A percentile compares a stretch with the other conserved stretches of the same genome.
Evolutionary conservation across 1,284 basidiomycete genomes (phyloP).

Genomic region (Tylopilus orsonianus): DNA sequence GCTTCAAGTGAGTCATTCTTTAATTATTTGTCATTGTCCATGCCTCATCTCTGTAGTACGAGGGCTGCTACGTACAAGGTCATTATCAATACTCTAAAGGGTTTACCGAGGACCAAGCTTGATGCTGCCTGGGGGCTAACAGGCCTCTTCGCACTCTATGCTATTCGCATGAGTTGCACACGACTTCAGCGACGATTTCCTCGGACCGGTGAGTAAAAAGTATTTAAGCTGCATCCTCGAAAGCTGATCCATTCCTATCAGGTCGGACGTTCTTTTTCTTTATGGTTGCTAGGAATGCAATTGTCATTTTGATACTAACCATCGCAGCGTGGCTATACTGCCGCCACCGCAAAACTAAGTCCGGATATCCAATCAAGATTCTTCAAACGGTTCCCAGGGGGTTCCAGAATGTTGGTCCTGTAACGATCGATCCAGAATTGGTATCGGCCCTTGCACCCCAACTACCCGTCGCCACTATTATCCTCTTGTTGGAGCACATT

Average conservation of each 20-base stretch:
- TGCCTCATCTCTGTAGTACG: constrained; percentile 52
- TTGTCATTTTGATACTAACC: constrained; percentile 84
- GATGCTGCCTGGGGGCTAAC: constrained; percentile 92
- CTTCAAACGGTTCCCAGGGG: constrained; percentile 83
- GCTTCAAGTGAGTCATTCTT: constrained; percentile 64
- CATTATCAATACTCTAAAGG: constrained; percentile 90
- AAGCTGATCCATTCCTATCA: constrained; percentile 26
- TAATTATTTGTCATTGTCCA: background rate
- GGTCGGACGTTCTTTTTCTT: constrained; percentile 89
- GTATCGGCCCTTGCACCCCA: constrained; percentile 73
- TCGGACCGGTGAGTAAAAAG: constrained; percentile 46
- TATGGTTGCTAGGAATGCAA: constrained; percentile 81
- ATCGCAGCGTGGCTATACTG: constrained; percentile 84
- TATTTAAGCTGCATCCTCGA: background rate
- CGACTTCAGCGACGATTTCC: constrained; percentile 68
- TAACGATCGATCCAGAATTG: constrained; percentile 64
- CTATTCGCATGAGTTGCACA: constrained; percentile 68
- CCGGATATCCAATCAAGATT: constrained; percentile 84
- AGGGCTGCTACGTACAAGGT: constrained; percentile 84
- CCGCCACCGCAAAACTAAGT: constrained; percentile 54
- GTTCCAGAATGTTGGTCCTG: constrained; percentile 75
- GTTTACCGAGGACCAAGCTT: constrained; percentile 66
- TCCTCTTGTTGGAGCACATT: constrained; percentile 95
- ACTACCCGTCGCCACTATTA: constrained; percentile 91
- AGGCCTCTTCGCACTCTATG: constrained; percentile 75